These are phyloP conservation scores for Pachyrhizus erosus DNA, from an alignment of 306 rosid genomes.

Conservation along the genomic window DNA sequence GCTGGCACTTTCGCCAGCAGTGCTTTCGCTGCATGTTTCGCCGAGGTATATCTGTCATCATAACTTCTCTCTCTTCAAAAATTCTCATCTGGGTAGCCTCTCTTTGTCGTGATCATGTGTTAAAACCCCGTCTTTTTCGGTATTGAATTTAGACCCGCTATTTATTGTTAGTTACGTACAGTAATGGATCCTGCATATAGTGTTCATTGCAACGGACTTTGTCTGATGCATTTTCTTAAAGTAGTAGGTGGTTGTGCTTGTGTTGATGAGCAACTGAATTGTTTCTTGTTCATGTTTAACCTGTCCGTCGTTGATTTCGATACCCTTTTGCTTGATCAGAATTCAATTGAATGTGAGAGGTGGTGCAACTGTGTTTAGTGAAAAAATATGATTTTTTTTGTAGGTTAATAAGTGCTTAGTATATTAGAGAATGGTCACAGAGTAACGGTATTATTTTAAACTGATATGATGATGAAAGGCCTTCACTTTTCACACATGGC, in stretches of 20 bases:
- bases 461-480: slow-evolving; percentile 8
- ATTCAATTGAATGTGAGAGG: slow-evolving; percentile 24
- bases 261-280: not conserved
- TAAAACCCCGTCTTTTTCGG: not conserved
- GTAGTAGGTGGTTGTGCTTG: not conserved
- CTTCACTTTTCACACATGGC: not conserved
- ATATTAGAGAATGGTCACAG: not conserved
- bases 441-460: not conserved
- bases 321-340: slow-evolving; percentile 18
- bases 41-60: slow-evolving; percentile 59
- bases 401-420: not conserved
- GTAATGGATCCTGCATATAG: not conserved
- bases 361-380: not conserved
- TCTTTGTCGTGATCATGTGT: slow-evolving; percentile 32
- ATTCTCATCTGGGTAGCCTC: slow-evolving; percentile 4
- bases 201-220: not conserved
- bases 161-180: not conserved
- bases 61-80: not conserved
- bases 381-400: slow-evolving; percentile 13
- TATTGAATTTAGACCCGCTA: not conserved
- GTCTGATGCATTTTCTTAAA: not conserved
- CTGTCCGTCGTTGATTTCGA: not conserved
- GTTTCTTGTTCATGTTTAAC: not conserved
- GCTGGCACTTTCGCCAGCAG: slow-evolving; percentile 73
- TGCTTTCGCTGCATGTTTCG: slow-evolving; percentile 81